Base-by-base conservation (phyloP, 768 basidiomycete species). In the Butyriboletus loyo region DNA sequence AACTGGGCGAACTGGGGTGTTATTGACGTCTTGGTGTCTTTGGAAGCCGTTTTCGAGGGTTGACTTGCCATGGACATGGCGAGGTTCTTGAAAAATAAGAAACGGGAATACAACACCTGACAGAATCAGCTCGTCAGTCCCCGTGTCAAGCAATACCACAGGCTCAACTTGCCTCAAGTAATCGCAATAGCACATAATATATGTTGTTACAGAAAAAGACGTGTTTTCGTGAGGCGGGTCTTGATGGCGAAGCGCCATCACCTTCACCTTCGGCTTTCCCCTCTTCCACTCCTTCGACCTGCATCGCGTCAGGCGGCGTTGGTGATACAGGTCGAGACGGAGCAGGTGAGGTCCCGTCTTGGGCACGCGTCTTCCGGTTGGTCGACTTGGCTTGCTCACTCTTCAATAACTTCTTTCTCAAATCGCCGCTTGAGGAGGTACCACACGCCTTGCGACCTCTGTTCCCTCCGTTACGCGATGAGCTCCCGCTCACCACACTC, bases 181-280 rank as follows among this genome's bases (percentile, higher is more conserved):
- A 74, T 31, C 96, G 83, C 61, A 98, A 71, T 22, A 98, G 72
- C 10, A 83, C 81, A 73, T 98, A 99, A 64, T 92, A 92, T 22
- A 84, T 78, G 19, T 90, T 92, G 71, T 97, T 98, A 53, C 86
- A 84, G 71, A 92, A 98, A 72, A 98, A 93, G 32, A 84, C 78
- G 41, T 69, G 73, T 50, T 80, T 78, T 45, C 79, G 77, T 51
- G 81, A 66, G 0, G 70, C 67, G 0, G 57, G 54, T 19, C 68
- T 64, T 46, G 68, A 67, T n/a, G 67, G 67, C 19, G 49, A 35
- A 30, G 35, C 8, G 7, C 32, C 17, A 34, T 63, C 61, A 36
- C 34, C 49, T 17, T 62, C 60, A 38, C 37, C 53, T 34, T 59
- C 59, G 3, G 14, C 38, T 7, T 60, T 64, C 7, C 61, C 64